Evolutionary conservation across 2,329 filamentous ascomycete genomes (phyloP).

Genomic region (Chrysoporthe austroafricana): DNA sequence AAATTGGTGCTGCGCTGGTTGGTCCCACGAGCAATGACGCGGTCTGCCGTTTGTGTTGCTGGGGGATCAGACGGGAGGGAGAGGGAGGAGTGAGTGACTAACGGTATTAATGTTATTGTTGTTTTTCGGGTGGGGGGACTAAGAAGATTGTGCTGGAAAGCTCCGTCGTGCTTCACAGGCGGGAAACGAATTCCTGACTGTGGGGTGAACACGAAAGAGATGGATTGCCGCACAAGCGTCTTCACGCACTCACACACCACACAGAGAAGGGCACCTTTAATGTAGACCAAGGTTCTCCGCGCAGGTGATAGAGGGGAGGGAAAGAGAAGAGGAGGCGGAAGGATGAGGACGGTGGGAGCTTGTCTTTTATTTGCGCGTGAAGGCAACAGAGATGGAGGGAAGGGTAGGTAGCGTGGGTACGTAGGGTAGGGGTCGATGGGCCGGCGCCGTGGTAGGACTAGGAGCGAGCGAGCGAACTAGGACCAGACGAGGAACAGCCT

Average conservation of each 20-base stretch:
- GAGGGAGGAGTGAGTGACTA: neutral
- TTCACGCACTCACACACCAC: slow-evolving; percentile 16
- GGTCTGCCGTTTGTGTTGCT: neutral
- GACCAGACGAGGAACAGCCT: slow-evolving; percentile 13
- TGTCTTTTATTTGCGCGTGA: slow-evolving; percentile 26
- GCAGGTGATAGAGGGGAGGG: slow-evolving; percentile 32
- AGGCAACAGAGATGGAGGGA: slow-evolving; percentile 2
- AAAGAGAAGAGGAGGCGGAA: slow-evolving; percentile 39
- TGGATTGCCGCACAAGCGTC: slow-evolving; percentile 28
- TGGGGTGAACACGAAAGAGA: slow-evolving; percentile 22
- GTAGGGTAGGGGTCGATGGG: neutral
- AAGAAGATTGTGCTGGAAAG: slow-evolving; percentile 29
- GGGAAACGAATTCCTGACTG: slow-evolving; percentile 22
- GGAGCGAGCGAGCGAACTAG: slow-evolving; percentile 9
- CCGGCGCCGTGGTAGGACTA: slow-evolving; percentile 4
- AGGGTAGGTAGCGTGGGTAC: neutral
- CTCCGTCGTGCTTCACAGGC: slow-evolving; percentile 25
- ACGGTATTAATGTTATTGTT: slow-evolving; percentile 26
- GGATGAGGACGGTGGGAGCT: slow-evolving; percentile 26
- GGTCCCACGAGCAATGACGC: neutral
- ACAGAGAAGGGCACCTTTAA: slow-evolving; percentile 28
- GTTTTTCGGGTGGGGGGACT: slow-evolving; percentile 4
- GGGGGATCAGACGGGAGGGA: neutral
- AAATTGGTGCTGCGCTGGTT: neutral
- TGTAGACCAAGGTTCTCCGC: slow-evolving; percentile 30